These are phyloP conservation scores for Dioszegia hungarica DNA, from an alignment of 768 basidiomycete genomes.

Conservation along the genomic window DNA sequence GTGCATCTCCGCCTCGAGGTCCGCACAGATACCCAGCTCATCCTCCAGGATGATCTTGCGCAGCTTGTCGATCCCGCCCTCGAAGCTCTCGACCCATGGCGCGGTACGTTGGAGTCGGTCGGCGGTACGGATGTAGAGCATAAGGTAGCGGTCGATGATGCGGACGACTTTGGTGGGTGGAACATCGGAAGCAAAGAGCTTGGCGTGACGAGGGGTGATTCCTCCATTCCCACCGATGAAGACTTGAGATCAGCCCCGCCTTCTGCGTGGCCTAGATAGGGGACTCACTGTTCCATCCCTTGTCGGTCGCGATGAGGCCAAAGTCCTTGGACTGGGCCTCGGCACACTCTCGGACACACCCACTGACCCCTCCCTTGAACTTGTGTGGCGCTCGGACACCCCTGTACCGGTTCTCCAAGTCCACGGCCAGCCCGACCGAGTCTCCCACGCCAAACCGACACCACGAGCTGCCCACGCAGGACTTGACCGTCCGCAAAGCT, in stretches of 20 bases:
- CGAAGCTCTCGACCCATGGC: constrained; percentile 67
- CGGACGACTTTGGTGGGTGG: constrained; percentile 61
- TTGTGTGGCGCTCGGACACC: constrained; percentile 65
- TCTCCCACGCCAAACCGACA: constrained; percentile 67
- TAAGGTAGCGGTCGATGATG: constrained; percentile 60
- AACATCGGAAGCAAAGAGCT: constrained; percentile 64
- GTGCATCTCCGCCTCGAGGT: constrained; percentile 65
- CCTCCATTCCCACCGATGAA: constrained; percentile 72
- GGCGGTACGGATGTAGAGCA: constrained; percentile 64
- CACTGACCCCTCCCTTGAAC: constrained; percentile 70
- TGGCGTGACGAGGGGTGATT: constrained; percentile 57
- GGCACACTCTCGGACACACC: constrained; percentile 70
- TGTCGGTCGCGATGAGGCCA: constrained; percentile 69
- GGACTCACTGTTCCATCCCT: constrained; percentile 62
- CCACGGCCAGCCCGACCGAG: constrained; percentile 67
- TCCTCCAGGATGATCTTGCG: constrained; percentile 64
- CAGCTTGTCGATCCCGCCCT: constrained; percentile 65
- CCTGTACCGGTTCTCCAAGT: constrained; percentile 67
- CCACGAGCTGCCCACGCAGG: constrained; percentile 67
- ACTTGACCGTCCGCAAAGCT: constrained; percentile 67
- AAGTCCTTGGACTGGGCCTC: constrained; percentile 73
- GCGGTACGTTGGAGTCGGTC: constrained; percentile 69
- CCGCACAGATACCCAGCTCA: constrained; percentile 65
- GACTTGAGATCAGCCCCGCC: constrained; percentile 48
- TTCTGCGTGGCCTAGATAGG: no score